Evolutionary conservation across 169 alveolate genomes (phyloP), one percentile per base, ranked within the genome.

Genomic region (Eimeria necatrix): DNA sequence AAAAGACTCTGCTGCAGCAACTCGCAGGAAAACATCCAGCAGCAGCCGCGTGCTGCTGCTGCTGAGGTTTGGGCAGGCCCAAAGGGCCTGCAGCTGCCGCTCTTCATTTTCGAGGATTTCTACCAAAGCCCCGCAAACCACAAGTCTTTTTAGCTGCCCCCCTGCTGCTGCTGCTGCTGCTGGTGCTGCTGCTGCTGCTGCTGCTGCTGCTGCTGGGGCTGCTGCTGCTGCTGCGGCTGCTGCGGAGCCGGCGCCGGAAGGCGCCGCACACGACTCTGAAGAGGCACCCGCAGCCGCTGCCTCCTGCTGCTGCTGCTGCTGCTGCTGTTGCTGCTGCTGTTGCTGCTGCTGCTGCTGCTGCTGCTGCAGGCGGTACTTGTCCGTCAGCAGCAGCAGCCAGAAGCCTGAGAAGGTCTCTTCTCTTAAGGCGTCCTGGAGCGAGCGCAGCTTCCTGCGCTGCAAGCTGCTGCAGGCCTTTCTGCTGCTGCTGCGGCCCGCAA

Each of bases 381-480:
- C 88, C 12, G 94, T 26, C 70, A 89, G 88, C 52, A 89, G 78
- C 64, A 89, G 88, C 80, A 89, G 59, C 94, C 94, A 89, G 88
- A 80, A 89, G 64, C 94, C 94, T 0, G 94, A 41, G 74, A 89
- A 89, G 70, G 83, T 81, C 49, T 89, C 78, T 1, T 60, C 76
- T n/a, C 81, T 83, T 6, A 89, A 60, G 6, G 88, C 81, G 48
- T 89, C 64, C 32, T 71, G 87, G 22, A 89, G 60, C 48, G 81
- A 60, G n/a, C 59, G 48, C 70, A 89, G 49, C 78, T 89, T 89
- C 74, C 71, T 49, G 6, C 52, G 3, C 20, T 81, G 90, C 49
- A 6, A 32, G 74, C 7, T 26, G 90, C 73, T 53, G 73, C 70
- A 8, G 52, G 7, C 10, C 51, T 53, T 53, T 48, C 52, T 53